Evolutionary conservation across 2,329 filamentous ascomycete genomes (phyloP).

Genomic region (Erysiphe neolycopersici): DNA sequence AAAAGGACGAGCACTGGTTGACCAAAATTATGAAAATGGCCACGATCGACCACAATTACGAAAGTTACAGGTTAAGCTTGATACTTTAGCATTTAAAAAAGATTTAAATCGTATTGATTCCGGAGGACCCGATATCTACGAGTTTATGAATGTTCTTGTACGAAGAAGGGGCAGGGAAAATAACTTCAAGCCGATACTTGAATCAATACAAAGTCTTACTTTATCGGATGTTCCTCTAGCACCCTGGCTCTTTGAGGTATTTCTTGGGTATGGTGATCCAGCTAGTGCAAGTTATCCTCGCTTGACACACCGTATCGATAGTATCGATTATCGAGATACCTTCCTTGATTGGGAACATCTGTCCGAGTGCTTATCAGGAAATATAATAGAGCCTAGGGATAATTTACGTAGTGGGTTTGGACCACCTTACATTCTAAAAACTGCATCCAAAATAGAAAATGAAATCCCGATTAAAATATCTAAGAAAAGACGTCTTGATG

Average conservation of each 20-base stretch:
- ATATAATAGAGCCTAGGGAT: conserved; percentile 53
- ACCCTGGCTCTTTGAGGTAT: conserved; percentile 85
- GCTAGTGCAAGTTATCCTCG: conserved; percentile 66
- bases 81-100: conserved; percentile 47
- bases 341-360: conserved; percentile 92
- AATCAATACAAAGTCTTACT: conserved; percentile 69
- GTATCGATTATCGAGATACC: conserved; percentile 75
- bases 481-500: conserved; percentile 70
- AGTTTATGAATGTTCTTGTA: conserved; percentile 60
- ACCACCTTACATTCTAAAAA: conserved; percentile 68
- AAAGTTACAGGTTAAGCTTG: conserved; percentile 56
- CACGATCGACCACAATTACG: conserved; percentile 32
- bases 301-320: conserved; percentile 48
- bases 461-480: conserved; percentile 30
- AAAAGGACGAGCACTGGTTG: conserved; percentile 45
- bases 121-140: conserved; percentile 57
- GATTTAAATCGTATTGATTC: conserved; percentile 40
- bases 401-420: conserved; percentile 47
- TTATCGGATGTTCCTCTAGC: conserved; percentile 68
- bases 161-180: conserved; percentile 72
- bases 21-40: conserved; percentile 35
- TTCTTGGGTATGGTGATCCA: conserved; percentile 90
- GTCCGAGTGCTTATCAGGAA: conserved; percentile 67
- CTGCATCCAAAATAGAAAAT: conserved; percentile 25
- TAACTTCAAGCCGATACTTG: conserved; percentile 83